Evolutionary conservation across 2,329 filamentous ascomycete genomes (phyloP), one percentile per base, ranked within the genome.

Genomic region (Ustulina deusta): DNA sequence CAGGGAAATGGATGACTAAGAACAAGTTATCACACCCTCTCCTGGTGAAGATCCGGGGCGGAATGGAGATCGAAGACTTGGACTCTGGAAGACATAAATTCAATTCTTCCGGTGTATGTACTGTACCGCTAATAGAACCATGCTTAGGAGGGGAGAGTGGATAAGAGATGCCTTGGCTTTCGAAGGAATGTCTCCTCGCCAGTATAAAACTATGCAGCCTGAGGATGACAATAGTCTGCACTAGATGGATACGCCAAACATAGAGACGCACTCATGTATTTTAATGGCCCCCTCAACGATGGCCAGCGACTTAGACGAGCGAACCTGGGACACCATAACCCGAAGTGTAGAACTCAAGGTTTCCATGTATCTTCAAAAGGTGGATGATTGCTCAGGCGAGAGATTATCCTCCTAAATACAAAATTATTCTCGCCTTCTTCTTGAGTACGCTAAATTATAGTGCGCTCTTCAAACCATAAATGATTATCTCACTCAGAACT

Each of bases 81-180:
- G 46, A 55, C 64, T 49, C 58, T 59, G 61, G 55, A 66, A 71
- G 66, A 64, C 48, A 69, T 38, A 42, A 65, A 61, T 63, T 65
- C 59, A 42, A 40, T 71, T 68, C 59, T 71, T 72, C 61, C 52
- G 62, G 60, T 68, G 70, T 66, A 74, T 74, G 70, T 74, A 73
- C 69, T 72, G 74, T 74, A 75, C 60, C 38, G 52, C 40, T 64
- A 60, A 62, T 70, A 61, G 48, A 56, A 62, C 29, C 56, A 52
- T 46, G 51, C 38, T 69, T 70, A 60, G 63, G 55, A 52, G 55
- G 27, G 40, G 46, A 15, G 51, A 60, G 63, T 64, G 66, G 63
- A 64, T 65, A 64, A 42, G 68, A 40, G 52, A 65, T 52, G 63
- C 48, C 58, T 70, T 63, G 62, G 54, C 36, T 68, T 56, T 56